phyloP scores from a whole-genome alignment of 495 filamentous ascomycete genomes.

The Parachaetomium inaequale region DNA sequence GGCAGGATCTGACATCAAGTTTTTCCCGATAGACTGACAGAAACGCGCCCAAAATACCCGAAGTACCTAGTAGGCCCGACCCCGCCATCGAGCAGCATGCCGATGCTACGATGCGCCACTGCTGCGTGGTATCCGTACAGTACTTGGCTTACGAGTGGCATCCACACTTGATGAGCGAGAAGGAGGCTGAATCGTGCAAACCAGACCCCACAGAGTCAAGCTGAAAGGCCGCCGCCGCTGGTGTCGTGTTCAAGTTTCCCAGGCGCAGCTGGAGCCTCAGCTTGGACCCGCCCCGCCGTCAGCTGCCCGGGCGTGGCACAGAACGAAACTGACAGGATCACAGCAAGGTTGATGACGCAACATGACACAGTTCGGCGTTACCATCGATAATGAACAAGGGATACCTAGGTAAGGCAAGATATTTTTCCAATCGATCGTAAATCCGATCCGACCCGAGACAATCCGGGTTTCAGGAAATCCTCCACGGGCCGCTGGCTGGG shows the following conservation, averaged over 20 bases:
- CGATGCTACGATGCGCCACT: neutral
- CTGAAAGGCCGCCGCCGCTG: neutral
- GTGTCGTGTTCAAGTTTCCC: neutral
- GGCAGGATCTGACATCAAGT: neutral
- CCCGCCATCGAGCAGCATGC: neutral
- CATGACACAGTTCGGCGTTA: neutral
- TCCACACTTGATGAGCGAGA: too few relatives aligned
- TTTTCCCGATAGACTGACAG: neutral
- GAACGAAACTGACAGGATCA: neutral
- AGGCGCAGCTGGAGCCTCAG: neutral
- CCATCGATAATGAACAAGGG: too few relatives aligned
- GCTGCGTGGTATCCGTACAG: too few relatives aligned
- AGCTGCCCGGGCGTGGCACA: neutral
- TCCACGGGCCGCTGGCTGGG: neutral
- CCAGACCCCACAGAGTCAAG: neutral
- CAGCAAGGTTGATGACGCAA: conserved; percentile 11
- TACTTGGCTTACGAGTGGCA: too few relatives aligned
- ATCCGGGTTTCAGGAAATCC: neutral
- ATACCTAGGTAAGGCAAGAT: too few relatives aligned
- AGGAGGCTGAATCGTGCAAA: neutral
- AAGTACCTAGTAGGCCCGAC: neutral
- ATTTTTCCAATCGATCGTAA: too few relatives aligned
- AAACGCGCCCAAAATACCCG: neutral
- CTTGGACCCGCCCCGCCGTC: neutral
- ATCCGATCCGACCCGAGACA: neutral